Evolutionary conservation across 345 rosid genomes (phyloP).

Genomic region (Linum trigynum): DNA sequence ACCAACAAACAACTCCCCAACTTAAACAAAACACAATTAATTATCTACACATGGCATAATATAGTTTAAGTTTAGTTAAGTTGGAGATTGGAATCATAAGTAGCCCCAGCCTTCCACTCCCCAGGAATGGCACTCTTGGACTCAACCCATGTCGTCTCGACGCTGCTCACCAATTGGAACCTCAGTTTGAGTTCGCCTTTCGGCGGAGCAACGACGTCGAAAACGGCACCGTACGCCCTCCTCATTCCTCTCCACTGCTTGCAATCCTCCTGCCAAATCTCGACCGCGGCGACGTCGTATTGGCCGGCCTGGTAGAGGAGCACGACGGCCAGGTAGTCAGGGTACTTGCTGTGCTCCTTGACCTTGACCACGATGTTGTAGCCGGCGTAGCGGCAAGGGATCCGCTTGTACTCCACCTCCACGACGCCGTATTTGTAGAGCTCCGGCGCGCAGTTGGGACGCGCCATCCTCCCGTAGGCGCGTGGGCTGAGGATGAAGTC

Average conservation of each 20-base stretch:
- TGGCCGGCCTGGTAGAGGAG: conserved; percentile 44
- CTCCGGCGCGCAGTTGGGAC: conserved; percentile 24
- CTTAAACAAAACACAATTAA: too few species aligned
- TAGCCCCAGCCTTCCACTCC: conserved; percentile 59
- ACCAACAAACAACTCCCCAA: too few species aligned
- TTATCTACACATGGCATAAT: not conserved
- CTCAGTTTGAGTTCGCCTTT: conserved; percentile 37
- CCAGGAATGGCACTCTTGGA: conserved; percentile 43
- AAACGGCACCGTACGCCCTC: conserved; percentile 65
- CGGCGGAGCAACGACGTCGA: conserved; percentile 53
- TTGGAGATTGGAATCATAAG: conserved; percentile 44
- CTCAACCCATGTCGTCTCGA: conserved; percentile 42
- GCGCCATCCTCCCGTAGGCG: conserved; percentile 51
- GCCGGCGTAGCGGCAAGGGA: conserved; percentile 47
- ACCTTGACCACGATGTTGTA: conserved; percentile 48
- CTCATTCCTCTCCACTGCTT: conserved; percentile 65
- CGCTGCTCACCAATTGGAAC: conserved; percentile 41
- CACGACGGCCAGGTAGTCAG: conserved; percentile 54
- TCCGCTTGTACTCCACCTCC: conserved; percentile 54
- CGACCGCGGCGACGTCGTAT: conserved; percentile 47
- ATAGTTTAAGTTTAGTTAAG: conserved; percentile 35
- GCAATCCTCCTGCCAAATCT: conserved; percentile 59
- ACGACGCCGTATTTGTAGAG: conserved; percentile 69
- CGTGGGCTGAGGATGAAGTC: conserved; percentile 74
- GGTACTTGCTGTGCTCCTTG: conserved; percentile 56